Evolutionary conservation across 768 basidiomycete species (phyloP), one percentile per base, ranked within the genome.

Genomic region (Tephrocybe rancida): DNA sequence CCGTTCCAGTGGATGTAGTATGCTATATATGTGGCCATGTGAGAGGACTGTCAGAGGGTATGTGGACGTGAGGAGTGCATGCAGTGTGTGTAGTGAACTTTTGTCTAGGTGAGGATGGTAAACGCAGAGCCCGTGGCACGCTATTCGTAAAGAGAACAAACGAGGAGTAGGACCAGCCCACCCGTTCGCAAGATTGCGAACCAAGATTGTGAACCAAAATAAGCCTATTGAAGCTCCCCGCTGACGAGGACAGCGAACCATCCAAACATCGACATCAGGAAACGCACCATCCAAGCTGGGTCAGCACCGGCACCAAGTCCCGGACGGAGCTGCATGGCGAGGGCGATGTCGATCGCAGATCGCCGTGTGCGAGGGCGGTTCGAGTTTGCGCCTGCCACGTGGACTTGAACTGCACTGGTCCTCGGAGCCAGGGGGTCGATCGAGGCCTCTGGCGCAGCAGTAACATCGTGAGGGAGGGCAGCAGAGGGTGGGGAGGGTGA

Each of bases 261-360:
- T 21, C 88, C 88, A 66, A 87, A 90, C 68, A 89, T 79, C 26
- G 84, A 75, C 88, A 91, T 89, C 69, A 90, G 67, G 65, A 88
- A 90, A 54, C 88, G 73, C 44, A 90, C 86, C 76, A 89, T 81
- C 87, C 87, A 90, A 32, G 88, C 88, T 5, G 87, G 78, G 61
- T 90, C 88, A 10, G 87, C 84, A 35, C 87, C 85, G 10, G 79
- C 67, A 32, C 87, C 88, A 19, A 89, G 69, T 1, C 88, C 87
- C 5, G 87, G 87, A 26, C 87, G 79, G 44, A 90, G 76, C 67
- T 90, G 88, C 86, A 90, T 86, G 39, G 87, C 87, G 5, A 91
- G 79, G 16, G 86, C 88, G 42, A 88, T 76, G 61, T 90, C 88
- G 34, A 85, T 69, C 11, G 78, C 76, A 18, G 79, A 77, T 61